Base-by-base conservation (phyloP, 192 early-diverging fungal genomes). In the Lunasporangiospora selenospora region DNA sequence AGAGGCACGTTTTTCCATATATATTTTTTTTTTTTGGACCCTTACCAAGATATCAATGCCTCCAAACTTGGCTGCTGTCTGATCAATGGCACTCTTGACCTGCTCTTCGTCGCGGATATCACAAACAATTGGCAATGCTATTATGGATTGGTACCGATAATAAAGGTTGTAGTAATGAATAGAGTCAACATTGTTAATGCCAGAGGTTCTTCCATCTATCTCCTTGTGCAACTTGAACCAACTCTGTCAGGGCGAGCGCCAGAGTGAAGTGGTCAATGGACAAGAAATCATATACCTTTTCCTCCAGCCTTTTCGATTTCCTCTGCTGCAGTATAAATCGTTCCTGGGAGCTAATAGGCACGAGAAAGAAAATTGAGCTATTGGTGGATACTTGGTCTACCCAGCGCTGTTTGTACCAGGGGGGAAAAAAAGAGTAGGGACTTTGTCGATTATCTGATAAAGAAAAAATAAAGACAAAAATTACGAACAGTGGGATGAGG, bases 11-110 rank as follows among this genome's bases (percentile, higher is more conserved):
- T n/a, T n/a, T n/a, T n/a, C n/a, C n/a, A n/a, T n/a, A n/a, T n/a
- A n/a, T n/a, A n/a, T n/a, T n/a, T n/a, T n/a, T n/a, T n/a, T n/a
- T n/a, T n/a, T n/a, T n/a, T n/a, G n/a, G n/a, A 89, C 86, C 78
- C 92, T 95, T 79, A 92, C 77, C 11, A 95, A 77, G 52, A 95
- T 91, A 63, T 95, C 93, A 56, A 95, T 87, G 27, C 88, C 84
- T 11, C 90, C 90, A 79, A 95, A 95, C 38, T 71, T 67, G 33
- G 73, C 64, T 1, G 87, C 89, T 1, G 89, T 86, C 65, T 87
- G 58, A 8, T 85, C 70, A 30, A 95, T 84, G 4, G 90, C 93
- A 9, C 50, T 58, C 57, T 83, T 47, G 44, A 95, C 88, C 56
- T 90, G 87, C 30, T 83, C 85, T 67, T 93, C 92, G 56, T 86